These are phyloP conservation scores for Apophysomyces trapeziformis DNA, from an alignment of 371 early-diverging fungal genomes.

Conservation along the genomic window DNA sequence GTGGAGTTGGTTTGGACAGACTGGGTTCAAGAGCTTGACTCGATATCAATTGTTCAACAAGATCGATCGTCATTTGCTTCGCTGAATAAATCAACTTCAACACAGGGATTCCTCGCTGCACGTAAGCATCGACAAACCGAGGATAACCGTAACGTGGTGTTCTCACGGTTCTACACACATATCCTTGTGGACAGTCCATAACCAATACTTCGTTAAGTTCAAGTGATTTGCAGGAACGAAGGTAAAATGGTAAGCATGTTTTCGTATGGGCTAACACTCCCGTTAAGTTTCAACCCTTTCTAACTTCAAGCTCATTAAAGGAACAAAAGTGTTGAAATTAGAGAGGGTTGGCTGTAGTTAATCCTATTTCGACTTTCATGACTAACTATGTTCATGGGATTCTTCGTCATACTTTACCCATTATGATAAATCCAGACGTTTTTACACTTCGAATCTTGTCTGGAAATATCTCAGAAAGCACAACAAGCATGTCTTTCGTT, in stretches of 20 bases:
- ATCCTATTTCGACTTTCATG: conserved; percentile 7
- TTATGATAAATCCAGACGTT: conserved; percentile 6
- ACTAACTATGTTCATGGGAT: neutral
- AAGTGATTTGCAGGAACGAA: too few species aligned
- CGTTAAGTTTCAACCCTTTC: too few species aligned
- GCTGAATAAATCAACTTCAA: neutral
- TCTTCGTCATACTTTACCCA: conserved; percentile 5
- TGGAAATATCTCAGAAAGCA: neutral
- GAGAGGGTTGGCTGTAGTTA: too few species aligned
- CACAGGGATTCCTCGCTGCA: neutral
- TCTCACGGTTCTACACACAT: conserved; percentile 10
- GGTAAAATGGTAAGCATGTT: too few species aligned
- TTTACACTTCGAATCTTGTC: neutral
- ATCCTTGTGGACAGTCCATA: conserved; percentile 12
- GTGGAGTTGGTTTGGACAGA: neutral
- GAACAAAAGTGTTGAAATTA: too few species aligned
- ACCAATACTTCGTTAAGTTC: too few species aligned
- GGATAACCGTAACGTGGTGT: conserved; percentile 2
- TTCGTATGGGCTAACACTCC: too few species aligned
- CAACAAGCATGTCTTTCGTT: conserved; percentile 8
- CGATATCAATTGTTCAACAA: neutral
- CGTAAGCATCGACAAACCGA: neutral
- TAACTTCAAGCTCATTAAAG: too few species aligned
- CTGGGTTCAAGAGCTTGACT: neutral
- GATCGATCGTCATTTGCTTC: neutral